Conservation (phyloP, 2,329 filamentous ascomycete species). For the Pyrenophora teres region DNA sequence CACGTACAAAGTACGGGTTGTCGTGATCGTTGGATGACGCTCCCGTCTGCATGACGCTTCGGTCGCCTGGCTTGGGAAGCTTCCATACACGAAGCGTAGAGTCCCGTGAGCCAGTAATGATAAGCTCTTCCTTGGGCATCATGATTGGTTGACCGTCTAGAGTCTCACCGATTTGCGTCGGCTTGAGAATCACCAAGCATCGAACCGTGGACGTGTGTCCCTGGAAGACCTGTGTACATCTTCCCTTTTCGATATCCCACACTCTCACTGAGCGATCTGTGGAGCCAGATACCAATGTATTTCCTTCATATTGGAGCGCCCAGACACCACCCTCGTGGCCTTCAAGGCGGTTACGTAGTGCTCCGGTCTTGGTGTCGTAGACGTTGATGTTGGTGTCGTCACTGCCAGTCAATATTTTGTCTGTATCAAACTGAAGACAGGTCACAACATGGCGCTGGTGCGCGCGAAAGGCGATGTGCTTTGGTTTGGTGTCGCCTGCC, state of each 20-base stretch:
- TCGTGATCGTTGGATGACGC: constrained; percentile 75
- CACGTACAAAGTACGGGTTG: constrained; percentile 93
- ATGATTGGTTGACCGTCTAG: constrained; percentile 76
- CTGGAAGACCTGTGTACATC: constrained; percentile 94
- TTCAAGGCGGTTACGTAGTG: constrained; percentile 78
- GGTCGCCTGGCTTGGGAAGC: constrained; percentile 78
- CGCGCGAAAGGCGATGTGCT: constrained; percentile 93
- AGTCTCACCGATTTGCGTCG: constrained; percentile 74
- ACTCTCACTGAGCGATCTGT: constrained; percentile 98
- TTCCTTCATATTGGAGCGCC: constrained; percentile 95
- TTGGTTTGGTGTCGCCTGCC: constrained; percentile 76
- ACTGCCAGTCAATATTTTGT: constrained; percentile 97
- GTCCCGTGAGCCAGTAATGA: constrained; percentile 96
- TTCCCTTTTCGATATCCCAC: constrained; percentile 94
- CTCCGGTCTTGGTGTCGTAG: constrained; percentile 94
- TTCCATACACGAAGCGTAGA: constrained; percentile 95
- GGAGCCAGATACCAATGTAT: constrained; percentile 91
- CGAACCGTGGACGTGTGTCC: constrained; percentile 97
- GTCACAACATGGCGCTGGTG: constrained; percentile 97
- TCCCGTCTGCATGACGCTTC: constrained; percentile 77
- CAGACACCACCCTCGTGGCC: constrained; percentile 97
- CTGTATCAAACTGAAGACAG: constrained; percentile 94
- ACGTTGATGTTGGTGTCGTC: constrained; percentile 98
- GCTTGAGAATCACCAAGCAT: constrained; percentile 92
- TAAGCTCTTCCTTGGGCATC: constrained; percentile 92